Evolutionary conservation across 805 yeast genomes (phyloP), one percentile per base, ranked within the genome.

Genomic region (Phaffomyces antillensis): DNA sequence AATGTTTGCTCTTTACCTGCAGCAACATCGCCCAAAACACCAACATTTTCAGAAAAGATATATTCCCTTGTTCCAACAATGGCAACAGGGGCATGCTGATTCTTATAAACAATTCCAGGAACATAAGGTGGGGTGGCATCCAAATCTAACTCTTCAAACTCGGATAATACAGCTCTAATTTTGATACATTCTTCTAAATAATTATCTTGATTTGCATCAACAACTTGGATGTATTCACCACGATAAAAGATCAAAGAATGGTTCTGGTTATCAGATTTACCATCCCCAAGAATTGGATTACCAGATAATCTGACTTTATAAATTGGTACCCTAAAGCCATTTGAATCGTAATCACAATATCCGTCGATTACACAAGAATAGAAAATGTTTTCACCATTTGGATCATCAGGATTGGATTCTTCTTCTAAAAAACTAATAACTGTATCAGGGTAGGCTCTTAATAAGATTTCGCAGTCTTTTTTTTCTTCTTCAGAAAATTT

Each of bases 1-100:
- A 90, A 90, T 1, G 98, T 90, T 65, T 91, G 96, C 61, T 90
- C 98, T 64, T 90, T 90, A 9, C 96, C 96, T 18, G 98, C 98
- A 20, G 97, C 97, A 53, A 90, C 86, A 65, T 90, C 97, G 40
- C 97, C 98, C 36, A 90, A 70, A 12, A 90, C 83, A 47, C 98
- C 98, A 48, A 87, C 80, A 59, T 86, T 86, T 64, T 90, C 97
- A 3, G 96, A 85, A 67, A 91, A 91, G 28, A 91, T 89, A 61
- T 88, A 89, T 61, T 91, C 98, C 56, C 98, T 77, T 1, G 97
- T 96, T 37, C 98, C 97, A 37, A 91, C 75, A 55, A 91, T 89
- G 1, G 97, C 98, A 16, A 91, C 95, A 2, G 93, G 90, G 28
- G 64, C 54, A 44, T 40, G 53, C 5, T 55, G 60, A 2, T 65